Evolutionary conservation across 331 rosid species (phyloP).

Genomic region (Malus hybrid): DNA sequence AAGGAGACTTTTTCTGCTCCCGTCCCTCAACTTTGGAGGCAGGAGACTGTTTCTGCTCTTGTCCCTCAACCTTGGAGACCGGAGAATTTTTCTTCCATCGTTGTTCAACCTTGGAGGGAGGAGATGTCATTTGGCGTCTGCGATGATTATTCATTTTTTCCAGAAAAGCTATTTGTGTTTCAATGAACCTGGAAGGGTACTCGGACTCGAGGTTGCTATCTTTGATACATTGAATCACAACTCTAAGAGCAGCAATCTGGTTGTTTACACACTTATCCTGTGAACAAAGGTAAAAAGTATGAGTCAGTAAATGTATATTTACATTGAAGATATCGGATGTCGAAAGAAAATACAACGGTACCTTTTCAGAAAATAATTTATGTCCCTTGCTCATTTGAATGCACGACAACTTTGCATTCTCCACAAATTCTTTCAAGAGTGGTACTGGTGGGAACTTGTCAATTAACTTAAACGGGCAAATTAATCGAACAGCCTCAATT

Average conservation of each 20-base stretch:
- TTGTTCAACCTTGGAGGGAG: neutral
- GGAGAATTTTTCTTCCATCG: neutral
- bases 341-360: conserved; percentile 1
- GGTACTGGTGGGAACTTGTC: conserved; percentile 33
- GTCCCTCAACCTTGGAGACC: neutral
- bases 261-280: conserved; percentile 31
- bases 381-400: conserved; percentile 5
- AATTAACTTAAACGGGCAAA: conserved; percentile 42
- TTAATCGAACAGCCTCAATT: conserved; percentile 47
- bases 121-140: neutral
- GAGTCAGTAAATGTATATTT: neutral
- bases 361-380: conserved; percentile 23
- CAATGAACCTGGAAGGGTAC: conserved; percentile 15
- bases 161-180: conserved; percentile 12
- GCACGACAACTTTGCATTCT: neutral
- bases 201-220: conserved; percentile 26
- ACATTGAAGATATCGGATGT: neutral
- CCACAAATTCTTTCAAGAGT: conserved; percentile 22
- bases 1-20: neutral
- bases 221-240: conserved; percentile 24
- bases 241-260: conserved; percentile 23
- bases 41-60: neutral
- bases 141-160: conserved; percentile 14
- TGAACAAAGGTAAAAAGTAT: neutral
- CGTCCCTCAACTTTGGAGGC: neutral